These are phyloP conservation scores for Auricularia sp. DNA, from an alignment of 768 basidiomycete genomes.

Conservation along the genomic window DNA sequence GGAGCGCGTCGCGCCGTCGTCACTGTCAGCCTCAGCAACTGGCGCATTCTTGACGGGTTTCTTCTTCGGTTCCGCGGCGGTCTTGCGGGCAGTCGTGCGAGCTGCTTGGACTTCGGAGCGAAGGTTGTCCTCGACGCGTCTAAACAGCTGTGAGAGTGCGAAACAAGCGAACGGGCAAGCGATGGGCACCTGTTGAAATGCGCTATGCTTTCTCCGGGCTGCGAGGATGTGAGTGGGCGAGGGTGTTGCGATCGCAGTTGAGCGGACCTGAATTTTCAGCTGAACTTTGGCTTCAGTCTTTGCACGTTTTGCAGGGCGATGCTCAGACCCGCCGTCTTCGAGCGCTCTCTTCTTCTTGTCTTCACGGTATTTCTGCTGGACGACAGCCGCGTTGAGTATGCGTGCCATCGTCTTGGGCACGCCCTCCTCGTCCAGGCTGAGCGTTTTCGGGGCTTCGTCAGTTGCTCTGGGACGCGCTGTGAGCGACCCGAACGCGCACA, in stretches of 20 bases:
- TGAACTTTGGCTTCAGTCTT: neutral
- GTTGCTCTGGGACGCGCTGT: neutral
- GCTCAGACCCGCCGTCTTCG: neutral
- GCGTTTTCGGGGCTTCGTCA: constrained; percentile 31
- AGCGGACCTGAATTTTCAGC: constrained; percentile 3
- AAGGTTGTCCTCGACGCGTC: constrained; percentile 67
- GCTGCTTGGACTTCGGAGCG: constrained; percentile 18
- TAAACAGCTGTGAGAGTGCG: constrained; percentile 18
- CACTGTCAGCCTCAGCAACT: neutral
- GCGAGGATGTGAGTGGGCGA: constrained; percentile 31
- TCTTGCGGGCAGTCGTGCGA: constrained; percentile 1
- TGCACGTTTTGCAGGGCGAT: constrained; percentile 6
- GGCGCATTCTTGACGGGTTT: neutral
- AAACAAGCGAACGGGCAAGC: neutral
- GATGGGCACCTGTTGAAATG: constrained; percentile 62
- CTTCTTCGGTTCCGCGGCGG: neutral
- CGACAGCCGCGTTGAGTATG: constrained; percentile 49
- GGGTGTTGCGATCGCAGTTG: neutral
- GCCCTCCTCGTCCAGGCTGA: constrained; percentile 37
- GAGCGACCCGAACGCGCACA: neutral
- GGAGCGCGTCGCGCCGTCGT: constrained; percentile 21
- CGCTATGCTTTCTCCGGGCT: constrained; percentile 58
- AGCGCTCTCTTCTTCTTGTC: constrained; percentile 30
- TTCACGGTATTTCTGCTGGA: constrained; percentile 44
- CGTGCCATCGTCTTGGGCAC: constrained; percentile 62